These are phyloP conservation scores for Salix viminalis DNA, from an alignment of 345 rosid species.

Conservation along the genomic window DNA sequence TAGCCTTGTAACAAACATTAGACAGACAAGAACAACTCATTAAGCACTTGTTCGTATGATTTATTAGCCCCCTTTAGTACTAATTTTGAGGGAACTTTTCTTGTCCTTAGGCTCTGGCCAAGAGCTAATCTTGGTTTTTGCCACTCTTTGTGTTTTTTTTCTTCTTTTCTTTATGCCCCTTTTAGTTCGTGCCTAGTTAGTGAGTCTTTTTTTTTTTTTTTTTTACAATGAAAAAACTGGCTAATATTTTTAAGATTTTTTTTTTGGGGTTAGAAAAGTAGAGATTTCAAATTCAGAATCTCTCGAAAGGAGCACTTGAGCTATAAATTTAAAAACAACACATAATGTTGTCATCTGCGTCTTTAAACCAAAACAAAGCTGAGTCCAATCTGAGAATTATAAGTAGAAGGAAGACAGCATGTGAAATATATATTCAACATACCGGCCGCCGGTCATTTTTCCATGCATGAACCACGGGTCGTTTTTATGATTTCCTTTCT, in stretches of 20 bases:
- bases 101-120: conserved; percentile 20
- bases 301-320: too few relatives aligned
- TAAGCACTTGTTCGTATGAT: conserved; percentile 27
- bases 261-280: background rate
- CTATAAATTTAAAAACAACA: background rate
- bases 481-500: background rate
- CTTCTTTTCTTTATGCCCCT: too few relatives aligned
- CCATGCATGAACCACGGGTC: background rate
- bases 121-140: conserved; percentile 10
- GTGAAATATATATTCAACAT: background rate
- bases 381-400: background rate
- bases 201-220: too few relatives aligned
- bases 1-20: conserved; percentile 10
- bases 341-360: background rate
- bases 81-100: conserved; percentile 33
- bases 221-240: too few relatives aligned
- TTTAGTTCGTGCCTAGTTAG: too few relatives aligned
- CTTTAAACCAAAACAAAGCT: background rate
- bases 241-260: too few relatives aligned
- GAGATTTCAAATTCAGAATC: too few relatives aligned
- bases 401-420: background rate
- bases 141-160: too few relatives aligned
- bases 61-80: conserved; percentile 12
- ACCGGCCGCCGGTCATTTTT: background rate
- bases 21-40: conserved; percentile 50